phyloP scores from a whole-genome alignment of 768 basidiomycete genomes.

The Amyloporia xantha region DNA sequence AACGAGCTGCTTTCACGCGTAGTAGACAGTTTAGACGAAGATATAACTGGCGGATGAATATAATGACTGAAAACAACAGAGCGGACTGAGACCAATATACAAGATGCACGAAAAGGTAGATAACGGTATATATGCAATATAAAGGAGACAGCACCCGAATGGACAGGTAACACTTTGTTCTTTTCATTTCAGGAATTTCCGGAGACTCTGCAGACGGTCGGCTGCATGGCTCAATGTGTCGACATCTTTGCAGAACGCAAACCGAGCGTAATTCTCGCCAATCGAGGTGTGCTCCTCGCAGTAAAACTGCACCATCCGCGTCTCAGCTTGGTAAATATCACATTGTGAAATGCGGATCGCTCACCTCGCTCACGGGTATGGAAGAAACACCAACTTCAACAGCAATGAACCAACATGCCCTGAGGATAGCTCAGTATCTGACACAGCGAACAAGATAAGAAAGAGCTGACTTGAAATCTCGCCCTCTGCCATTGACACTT shows the following conservation, averaged over 20 bases:
- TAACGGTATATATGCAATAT: too few species aligned
- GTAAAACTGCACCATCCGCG: slow-evolving; percentile 71
- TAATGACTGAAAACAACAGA: neutral
- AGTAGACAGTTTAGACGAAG: slow-evolving; percentile 45
- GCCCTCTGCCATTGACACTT: slow-evolving; percentile 69
- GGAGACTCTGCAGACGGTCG: slow-evolving; percentile 70
- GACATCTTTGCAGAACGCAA: slow-evolving; percentile 94
- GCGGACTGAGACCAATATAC: neutral
- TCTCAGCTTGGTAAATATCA: slow-evolving; percentile 5
- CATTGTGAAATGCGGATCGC: slow-evolving; percentile 16
- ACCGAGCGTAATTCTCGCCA: slow-evolving; percentile 82
- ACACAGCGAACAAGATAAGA: neutral
- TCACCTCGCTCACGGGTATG: slow-evolving; percentile 92
- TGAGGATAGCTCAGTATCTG: slow-evolving; percentile 26
- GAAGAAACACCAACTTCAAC: slow-evolving; percentile 85
- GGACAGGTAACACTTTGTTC: neutral
- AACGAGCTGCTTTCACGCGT: slow-evolving; percentile 63
- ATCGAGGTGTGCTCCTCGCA: slow-evolving; percentile 80
- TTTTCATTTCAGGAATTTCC: slow-evolving; percentile 45
- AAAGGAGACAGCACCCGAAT: slow-evolving; percentile 1
- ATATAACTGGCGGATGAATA: slow-evolving; percentile 4
- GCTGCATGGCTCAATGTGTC: slow-evolving; percentile 80
- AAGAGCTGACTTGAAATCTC: slow-evolving; percentile 70
- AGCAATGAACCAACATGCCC: slow-evolving; percentile 95
- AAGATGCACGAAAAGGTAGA: too few species aligned